These are phyloP conservation scores for Dysphania ambrosioides DNA, from an alignment of 148 eudicot species.

Conservation along the genomic window DNA sequence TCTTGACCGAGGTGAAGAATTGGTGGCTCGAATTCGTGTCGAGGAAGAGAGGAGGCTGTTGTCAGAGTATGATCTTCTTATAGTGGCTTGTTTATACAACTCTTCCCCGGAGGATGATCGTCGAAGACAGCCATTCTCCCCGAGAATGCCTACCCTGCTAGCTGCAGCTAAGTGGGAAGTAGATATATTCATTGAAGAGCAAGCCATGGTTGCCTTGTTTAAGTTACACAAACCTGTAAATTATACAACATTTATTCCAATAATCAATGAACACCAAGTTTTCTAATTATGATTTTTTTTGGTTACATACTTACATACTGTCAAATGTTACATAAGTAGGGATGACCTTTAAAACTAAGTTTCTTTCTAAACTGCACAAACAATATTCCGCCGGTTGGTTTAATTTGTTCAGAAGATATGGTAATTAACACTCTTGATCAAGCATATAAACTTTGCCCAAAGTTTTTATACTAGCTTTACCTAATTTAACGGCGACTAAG, in stretches of 20 bases:
- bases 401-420: background rate
- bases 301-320: background rate
- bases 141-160: conserved; percentile 21
- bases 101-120: conserved; percentile 36
- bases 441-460: background rate
- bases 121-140: conserved; percentile 24
- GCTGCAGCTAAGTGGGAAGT: conserved; percentile 23
- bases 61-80: conserved; percentile 50
- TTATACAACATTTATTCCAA: too few species aligned
- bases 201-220: conserved; percentile 29
- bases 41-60: conserved; percentile 39
- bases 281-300: background rate
- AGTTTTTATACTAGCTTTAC: background rate
- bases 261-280: background rate
- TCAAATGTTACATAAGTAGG: background rate
- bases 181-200: conserved; percentile 31
- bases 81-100: conserved; percentile 28
- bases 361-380: conserved; percentile 7
- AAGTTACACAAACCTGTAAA: background rate
- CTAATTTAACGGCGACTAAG: background rate
- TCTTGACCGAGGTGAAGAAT: conserved; percentile 30
- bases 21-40: conserved; percentile 33
- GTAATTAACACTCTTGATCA: background rate
- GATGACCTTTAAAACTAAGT: background rate
- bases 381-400: conserved; percentile 15